These are phyloP conservation scores for Solanum bulbocastanum DNA, from an alignment of 257 asterid species.

Conservation along the genomic window DNA sequence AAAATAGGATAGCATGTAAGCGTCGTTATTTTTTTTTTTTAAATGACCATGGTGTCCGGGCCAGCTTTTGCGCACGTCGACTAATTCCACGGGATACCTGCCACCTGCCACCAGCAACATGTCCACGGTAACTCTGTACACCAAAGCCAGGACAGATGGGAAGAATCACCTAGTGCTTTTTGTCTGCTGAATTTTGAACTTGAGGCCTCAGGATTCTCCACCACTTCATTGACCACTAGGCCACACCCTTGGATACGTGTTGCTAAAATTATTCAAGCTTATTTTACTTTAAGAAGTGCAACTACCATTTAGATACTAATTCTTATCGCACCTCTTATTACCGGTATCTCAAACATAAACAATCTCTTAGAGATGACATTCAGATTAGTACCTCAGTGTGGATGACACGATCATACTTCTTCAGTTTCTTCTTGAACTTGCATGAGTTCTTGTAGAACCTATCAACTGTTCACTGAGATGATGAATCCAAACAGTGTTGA, in stretches of 20 bases:
- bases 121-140: too few relatives aligned
- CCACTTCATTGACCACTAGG: too few relatives aligned
- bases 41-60: too few relatives aligned
- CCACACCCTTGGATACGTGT: too few relatives aligned
- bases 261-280: background rate
- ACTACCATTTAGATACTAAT: background rate
- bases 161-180: too few relatives aligned
- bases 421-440: conserved; percentile 38
- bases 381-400: conserved; percentile 56
- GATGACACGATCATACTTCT: conserved; percentile 47
- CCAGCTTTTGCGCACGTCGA: too few relatives aligned
- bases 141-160: too few relatives aligned
- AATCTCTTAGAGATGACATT: background rate
- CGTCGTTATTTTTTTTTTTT: too few relatives aligned
- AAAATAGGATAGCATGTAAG: background rate
- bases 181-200: too few relatives aligned
- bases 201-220: too few relatives aligned
- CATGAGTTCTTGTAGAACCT: background rate
- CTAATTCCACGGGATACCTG: too few relatives aligned
- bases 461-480: background rate
- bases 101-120: too few relatives aligned
- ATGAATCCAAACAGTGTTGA: background rate
- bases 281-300: background rate
- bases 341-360: background rate
- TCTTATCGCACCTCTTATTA: background rate